phyloP scores from a whole-genome alignment of 495 filamentous ascomycete genomes.

The Neurospora discreta region DNA sequence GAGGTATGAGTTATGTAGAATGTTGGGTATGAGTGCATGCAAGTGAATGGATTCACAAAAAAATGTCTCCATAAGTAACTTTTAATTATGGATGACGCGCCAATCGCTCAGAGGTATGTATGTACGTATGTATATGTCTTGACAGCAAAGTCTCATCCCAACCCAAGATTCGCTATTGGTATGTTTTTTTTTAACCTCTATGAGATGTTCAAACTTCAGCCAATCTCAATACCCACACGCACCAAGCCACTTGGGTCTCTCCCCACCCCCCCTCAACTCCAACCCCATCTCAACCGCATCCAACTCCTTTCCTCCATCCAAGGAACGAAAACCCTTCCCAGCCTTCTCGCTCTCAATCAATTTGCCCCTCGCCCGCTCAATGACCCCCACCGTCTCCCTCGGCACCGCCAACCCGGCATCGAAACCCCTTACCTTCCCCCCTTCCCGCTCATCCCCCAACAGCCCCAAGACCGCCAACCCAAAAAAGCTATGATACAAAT shows the following conservation, averaged over 20 bases:
- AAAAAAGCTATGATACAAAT: constrained; percentile 84
- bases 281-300: constrained; percentile 16
- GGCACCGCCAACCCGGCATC: constrained; percentile 64
- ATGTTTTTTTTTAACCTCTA: neutral
- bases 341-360: constrained; percentile 15
- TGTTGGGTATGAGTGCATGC: neutral
- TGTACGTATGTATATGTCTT: neutral
- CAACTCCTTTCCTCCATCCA: constrained; percentile 3
- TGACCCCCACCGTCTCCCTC: constrained; percentile 31
- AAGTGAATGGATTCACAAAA: neutral
- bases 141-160: neutral
- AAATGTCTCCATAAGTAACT: neutral
- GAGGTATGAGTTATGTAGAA: neutral
- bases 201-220: neutral
- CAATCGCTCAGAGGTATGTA: neutral
- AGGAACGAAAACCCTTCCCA: neutral
- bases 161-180: neutral
- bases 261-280: neutral
- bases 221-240: neutral
- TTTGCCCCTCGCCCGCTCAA: constrained; percentile 26
- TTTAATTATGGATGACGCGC: neutral
- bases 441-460: constrained; percentile 43
- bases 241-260: neutral
- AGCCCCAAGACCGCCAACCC: constrained; percentile 68
- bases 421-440: constrained; percentile 45